A percentile compares a stretch with the other conserved stretches of the same genome.
Conservation (phyloP, 129 eudicot genomes). For the Flaveria trinervia region DNA sequence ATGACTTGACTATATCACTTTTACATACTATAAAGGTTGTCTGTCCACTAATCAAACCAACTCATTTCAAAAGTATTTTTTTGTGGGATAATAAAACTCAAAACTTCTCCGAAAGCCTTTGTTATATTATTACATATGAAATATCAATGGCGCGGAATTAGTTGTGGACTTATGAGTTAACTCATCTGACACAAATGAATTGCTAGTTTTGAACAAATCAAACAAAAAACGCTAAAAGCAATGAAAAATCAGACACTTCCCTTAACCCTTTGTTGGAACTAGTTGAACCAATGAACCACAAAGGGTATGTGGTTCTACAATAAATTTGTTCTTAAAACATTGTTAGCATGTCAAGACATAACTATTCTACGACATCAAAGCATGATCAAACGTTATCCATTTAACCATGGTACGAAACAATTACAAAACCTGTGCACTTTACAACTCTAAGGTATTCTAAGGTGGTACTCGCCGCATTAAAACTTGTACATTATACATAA, state of each 20-base stretch:
- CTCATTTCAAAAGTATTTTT: neutral
- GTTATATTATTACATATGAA: too few relatives aligned
- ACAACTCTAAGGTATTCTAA: neutral
- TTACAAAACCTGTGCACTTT: neutral
- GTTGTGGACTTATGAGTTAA: neutral
- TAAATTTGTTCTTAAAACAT: neutral
- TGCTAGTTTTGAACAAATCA: neutral
- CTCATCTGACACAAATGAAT: neutral
- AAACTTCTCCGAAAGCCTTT: too few relatives aligned
- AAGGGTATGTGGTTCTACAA: too few relatives aligned
- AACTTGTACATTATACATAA: conserved; percentile 5
- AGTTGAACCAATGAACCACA: neutral
- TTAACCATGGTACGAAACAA: neutral
- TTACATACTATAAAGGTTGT: neutral
- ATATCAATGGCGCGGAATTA: too few relatives aligned
- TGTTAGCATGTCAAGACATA: neutral
- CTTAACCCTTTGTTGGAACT: neutral
- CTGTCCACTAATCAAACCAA: neutral
- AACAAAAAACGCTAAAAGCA: neutral
- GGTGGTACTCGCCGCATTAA: neutral
- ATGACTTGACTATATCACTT: neutral
- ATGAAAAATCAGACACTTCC: neutral
- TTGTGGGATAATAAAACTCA: too few relatives aligned
- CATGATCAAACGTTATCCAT: neutral
- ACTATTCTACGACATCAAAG: neutral